A percentile compares a stretch with the other conserved stretches of the same genome.
Evolutionary conservation across 306 rosid species (phyloP).

Genomic region (Hippophae gyantsensis): DNA sequence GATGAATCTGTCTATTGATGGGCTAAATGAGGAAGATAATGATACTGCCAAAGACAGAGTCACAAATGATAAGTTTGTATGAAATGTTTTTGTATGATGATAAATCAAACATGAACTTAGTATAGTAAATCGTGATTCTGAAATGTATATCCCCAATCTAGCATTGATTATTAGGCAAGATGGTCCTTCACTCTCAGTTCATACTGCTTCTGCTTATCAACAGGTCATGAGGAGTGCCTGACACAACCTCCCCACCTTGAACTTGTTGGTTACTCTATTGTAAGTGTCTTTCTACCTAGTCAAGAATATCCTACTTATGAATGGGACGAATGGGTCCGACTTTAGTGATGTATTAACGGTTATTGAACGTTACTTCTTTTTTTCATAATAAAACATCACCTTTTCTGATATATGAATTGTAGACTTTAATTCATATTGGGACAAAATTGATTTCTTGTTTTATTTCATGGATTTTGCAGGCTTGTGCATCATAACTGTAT

Average conservation of each 20-base stretch:
- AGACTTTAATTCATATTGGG: slow-evolving; percentile 21
- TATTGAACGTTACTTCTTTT: too few species aligned
- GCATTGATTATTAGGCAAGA: neutral
- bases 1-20: slow-evolving; percentile 73
- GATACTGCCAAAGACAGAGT: slow-evolving; percentile 35
- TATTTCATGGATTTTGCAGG: slow-evolving; percentile 5
- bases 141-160: neutral
- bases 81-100: neutral
- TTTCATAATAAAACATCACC: slow-evolving; percentile 1
- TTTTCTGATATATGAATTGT: slow-evolving; percentile 9
- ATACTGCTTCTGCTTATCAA: slow-evolving; percentile 36
- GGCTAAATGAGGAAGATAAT: slow-evolving; percentile 60
- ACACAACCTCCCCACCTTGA: slow-evolving; percentile 70
- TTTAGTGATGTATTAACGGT: too few species aligned
- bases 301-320: neutral
- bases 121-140: neutral
- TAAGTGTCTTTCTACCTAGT: slow-evolving; percentile 25
- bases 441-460: slow-evolving; percentile 17
- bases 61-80: slow-evolving; percentile 11
- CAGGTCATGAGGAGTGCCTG: slow-evolving; percentile 40
- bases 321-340: neutral
- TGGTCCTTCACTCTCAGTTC: slow-evolving; percentile 17
- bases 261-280: slow-evolving; percentile 91
- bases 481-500: slow-evolving; percentile 16
- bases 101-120: neutral